Percentiles rank a stretch among this genome's conserved stretches.
phyloP scores from a whole-genome alignment of 129 eudicot genomes.

The Escallonia herrerae region DNA sequence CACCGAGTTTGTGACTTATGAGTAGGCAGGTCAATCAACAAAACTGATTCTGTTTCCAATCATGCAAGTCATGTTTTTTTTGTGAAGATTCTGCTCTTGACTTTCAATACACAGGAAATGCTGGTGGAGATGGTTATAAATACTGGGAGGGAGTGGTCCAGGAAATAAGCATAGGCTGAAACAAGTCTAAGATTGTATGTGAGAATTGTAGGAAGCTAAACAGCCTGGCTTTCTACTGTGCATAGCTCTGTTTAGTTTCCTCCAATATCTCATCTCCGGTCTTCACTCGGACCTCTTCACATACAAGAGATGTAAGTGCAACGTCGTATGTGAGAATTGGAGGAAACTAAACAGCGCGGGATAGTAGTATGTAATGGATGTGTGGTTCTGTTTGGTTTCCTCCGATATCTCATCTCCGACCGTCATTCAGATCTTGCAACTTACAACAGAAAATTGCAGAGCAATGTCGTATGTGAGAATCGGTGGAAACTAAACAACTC shows the following conservation, averaged over 20 bases:
- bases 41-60: too few relatives aligned
- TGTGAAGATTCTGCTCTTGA: too few relatives aligned
- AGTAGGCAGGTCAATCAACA: too few relatives aligned
- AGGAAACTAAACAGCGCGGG: neutral
- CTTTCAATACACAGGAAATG: too few relatives aligned
- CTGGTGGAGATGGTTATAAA: too few relatives aligned
- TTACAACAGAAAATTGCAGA: too few relatives aligned
- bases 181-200: neutral
- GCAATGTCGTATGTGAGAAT: neutral
- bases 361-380: neutral
- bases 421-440: too few relatives aligned
- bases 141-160: too few relatives aligned
- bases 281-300: neutral
- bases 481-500: neutral
- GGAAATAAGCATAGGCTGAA: too few relatives aligned
- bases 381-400: neutral
- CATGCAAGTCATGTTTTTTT: too few relatives aligned
- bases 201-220: slow-evolving; percentile 9
- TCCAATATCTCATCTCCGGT: slow-evolving; percentile 3
- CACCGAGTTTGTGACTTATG: too few relatives aligned
- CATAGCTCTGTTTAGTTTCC: slow-evolving; percentile 1
- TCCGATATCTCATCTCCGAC: slow-evolving; percentile 4
- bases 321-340: slow-evolving; percentile 13
- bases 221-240: neutral
- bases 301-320: too few relatives aligned